A percentile compares a stretch with the other conserved stretches of the same genome.
phyloP scores from a whole-genome alignment of 176 grass and related monocot genomes.

The Oryza nivara region DNA sequence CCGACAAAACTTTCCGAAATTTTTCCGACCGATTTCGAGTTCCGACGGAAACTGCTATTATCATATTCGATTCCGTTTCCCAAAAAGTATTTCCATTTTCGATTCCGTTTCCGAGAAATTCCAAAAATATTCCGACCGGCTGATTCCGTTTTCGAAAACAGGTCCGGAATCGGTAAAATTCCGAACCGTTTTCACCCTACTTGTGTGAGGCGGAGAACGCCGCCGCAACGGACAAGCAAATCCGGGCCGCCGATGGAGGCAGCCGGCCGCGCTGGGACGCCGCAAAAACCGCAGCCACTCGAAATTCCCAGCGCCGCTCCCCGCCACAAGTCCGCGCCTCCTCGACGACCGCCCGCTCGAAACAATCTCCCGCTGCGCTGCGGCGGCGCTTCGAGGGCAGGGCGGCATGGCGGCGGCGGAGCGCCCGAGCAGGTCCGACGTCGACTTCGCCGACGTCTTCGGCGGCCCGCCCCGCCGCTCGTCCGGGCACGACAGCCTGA shows the following conservation, averaged over 20 bases:
- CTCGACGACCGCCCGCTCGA: constrained; percentile 14
- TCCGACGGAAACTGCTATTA: too few species aligned
- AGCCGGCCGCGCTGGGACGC: neutral
- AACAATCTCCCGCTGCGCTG: constrained; percentile 1
- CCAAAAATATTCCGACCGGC: too few species aligned
- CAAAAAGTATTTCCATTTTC: too few species aligned
- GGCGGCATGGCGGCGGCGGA: constrained; percentile 13
- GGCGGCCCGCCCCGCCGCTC: constrained; percentile 78
- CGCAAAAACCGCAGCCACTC: constrained; percentile 45
- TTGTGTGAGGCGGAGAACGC: neutral
- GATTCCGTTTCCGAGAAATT: too few species aligned
- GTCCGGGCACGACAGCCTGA: constrained; percentile 54
- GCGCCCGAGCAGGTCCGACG: constrained; percentile 32
- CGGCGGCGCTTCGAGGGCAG: neutral
- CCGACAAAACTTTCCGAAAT: too few species aligned
- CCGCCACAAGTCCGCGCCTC: constrained; percentile 43
- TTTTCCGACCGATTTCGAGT: too few species aligned
- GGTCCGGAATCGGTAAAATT: too few species aligned
- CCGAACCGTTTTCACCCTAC: too few species aligned
- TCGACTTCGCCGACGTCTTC: constrained; percentile 88
- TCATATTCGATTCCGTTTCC: too few species aligned
- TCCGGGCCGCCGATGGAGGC: constrained; percentile 18
- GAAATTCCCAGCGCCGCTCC: constrained; percentile 36
- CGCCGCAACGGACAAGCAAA: constrained; percentile 36
- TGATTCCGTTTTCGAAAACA: too few species aligned